These are phyloP conservation scores for Coprinopsis marcescibilis DNA, from an alignment of 768 basidiomycete genomes.

Conservation along the genomic window DNA sequence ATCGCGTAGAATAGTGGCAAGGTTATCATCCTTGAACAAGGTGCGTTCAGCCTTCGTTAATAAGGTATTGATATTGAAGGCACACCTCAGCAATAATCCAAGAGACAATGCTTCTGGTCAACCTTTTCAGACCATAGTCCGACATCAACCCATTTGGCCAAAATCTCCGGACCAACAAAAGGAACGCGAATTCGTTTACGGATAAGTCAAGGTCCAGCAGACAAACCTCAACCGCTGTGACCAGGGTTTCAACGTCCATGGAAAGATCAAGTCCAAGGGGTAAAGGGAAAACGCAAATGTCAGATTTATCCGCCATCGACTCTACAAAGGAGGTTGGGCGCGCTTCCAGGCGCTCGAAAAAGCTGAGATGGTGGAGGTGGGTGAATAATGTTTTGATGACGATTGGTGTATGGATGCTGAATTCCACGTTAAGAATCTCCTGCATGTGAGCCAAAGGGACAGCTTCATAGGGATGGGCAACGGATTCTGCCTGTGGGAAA, in stretches of 20 bases:
- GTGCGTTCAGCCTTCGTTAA: conserved; percentile 2
- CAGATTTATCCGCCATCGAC: conserved; percentile 22
- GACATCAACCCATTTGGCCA: conserved; percentile 74
- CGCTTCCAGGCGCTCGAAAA: conserved; percentile 46
- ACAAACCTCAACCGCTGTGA: conserved; percentile 66
- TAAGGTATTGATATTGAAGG: neutral
- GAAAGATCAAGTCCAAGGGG: conserved; percentile 70
- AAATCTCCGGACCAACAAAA: conserved; percentile 61
- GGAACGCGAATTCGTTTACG: conserved; percentile 67
- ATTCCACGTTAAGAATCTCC: conserved; percentile 51
- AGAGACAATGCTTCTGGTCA: conserved; percentile 49
- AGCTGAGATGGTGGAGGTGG: conserved; percentile 57
- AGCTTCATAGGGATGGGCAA: conserved; percentile 49
- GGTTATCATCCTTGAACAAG: conserved; percentile 50
- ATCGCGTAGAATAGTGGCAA: conserved; percentile 62
- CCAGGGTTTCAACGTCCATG: conserved; percentile 64
- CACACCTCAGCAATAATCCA: conserved; percentile 76
- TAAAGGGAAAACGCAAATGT: conserved; percentile 56
- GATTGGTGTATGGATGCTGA: conserved; percentile 49
- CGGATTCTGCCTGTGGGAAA: conserved; percentile 15
- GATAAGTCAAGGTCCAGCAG: conserved; percentile 66
- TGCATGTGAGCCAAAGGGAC: conserved; percentile 55
- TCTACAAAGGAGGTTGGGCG: conserved; percentile 32
- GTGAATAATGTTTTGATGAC: conserved; percentile 48
- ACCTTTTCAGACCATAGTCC: conserved; percentile 59